These are phyloP conservation scores for Escovopsis sp. DNA, from an alignment of 2,329 filamentous ascomycete genomes.

Conservation along the genomic window DNA sequence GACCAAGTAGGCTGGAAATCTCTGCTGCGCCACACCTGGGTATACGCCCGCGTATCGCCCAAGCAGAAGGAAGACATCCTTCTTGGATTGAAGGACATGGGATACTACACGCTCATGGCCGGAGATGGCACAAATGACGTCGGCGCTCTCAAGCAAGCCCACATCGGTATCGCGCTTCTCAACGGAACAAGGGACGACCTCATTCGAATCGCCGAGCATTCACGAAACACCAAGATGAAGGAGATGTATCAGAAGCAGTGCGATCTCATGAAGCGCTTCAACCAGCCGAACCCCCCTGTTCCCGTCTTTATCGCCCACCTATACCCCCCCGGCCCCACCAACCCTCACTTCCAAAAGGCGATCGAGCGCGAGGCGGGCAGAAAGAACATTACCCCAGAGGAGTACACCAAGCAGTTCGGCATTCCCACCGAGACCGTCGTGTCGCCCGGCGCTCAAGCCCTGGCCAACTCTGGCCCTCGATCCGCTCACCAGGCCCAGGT, in stretches of 20 bases:
- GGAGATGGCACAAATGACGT: slow-evolving; percentile 98
- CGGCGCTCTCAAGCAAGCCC: slow-evolving; percentile 91
- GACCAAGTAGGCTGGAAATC: slow-evolving; percentile 61
- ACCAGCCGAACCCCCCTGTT: slow-evolving; percentile 82
- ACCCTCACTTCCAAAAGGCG: slow-evolving; percentile 90
- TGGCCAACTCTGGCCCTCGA: slow-evolving; percentile 20
- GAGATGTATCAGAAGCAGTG: slow-evolving; percentile 96
- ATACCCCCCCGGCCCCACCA: slow-evolving; percentile 77
- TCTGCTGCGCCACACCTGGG: slow-evolving; percentile 82
- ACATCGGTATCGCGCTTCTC: slow-evolving; percentile 88
- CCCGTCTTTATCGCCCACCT: slow-evolving; percentile 86
- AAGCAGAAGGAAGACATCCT: slow-evolving; percentile 99
- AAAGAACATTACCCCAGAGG: slow-evolving; percentile 54
- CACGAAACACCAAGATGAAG: slow-evolving; percentile 93
- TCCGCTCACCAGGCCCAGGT: slow-evolving; percentile 40
- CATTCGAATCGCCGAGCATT: slow-evolving; percentile 81
- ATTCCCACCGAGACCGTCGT: slow-evolving; percentile 48
- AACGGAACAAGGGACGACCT: slow-evolving; percentile 91
- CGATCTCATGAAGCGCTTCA: slow-evolving; percentile 84
- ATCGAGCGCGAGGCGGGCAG: slow-evolving; percentile 71
- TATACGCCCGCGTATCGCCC: slow-evolving; percentile 93
- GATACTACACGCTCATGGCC: slow-evolving; percentile 97
- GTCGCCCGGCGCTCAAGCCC: slow-evolving; percentile 45
- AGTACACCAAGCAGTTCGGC: slow-evolving; percentile 39
- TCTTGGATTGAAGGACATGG: slow-evolving; percentile 88